Base-by-base conservation (phyloP, 169 alveolate species). In the Condylostoma magnum region DNA sequence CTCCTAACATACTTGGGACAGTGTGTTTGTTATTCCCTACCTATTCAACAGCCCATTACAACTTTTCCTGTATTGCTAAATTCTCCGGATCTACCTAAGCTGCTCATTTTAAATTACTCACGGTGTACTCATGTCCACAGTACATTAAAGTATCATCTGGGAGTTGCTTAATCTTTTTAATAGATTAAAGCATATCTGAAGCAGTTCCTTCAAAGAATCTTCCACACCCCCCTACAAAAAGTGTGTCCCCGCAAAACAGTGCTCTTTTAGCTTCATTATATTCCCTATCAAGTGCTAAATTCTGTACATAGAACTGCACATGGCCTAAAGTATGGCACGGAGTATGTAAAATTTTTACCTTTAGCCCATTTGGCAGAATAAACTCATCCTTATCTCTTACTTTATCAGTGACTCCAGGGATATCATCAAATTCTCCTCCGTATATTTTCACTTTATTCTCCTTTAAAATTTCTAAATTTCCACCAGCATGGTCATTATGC, bases 261-360 rank as follows among this genome's bases (percentile, higher is more conserved):
- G 43, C 22, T 22, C 38, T 37, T n/a, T 28, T 38, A 4, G 33
- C 67, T n/a, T 28, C 47, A 25, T 20, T 15, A 18, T 3, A 18
- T n/a, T n/a, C n/a, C n/a, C n/a, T n/a, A n/a, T n/a, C 69, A 72
- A 0, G 74, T 50, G 28, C 54, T 65, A 31, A 65, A 68, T 44
- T 92, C 90, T n/a, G n/a, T n/a, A n/a, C n/a, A 69, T 90, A 94
- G 86, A 89, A 96, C 57, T 95, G 76, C 55, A 91, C 91, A 44
- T 96, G 99, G 0, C 99, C 99, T 51, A 67, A 76, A 18, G 99
- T 96, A 78, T 96, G 99, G 73, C 99, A 96, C 1, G 98, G 96
- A n/a, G 98, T 95, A 36, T 89, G 94, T 37, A 91, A 56, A 53
- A 92, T 84, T 50, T 68, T 84, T 4, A 96, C 80, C 47, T 58